Base-by-base conservation (phyloP, 2,329 filamentous ascomycete genomes). In the Fusarium secorum region DNA sequence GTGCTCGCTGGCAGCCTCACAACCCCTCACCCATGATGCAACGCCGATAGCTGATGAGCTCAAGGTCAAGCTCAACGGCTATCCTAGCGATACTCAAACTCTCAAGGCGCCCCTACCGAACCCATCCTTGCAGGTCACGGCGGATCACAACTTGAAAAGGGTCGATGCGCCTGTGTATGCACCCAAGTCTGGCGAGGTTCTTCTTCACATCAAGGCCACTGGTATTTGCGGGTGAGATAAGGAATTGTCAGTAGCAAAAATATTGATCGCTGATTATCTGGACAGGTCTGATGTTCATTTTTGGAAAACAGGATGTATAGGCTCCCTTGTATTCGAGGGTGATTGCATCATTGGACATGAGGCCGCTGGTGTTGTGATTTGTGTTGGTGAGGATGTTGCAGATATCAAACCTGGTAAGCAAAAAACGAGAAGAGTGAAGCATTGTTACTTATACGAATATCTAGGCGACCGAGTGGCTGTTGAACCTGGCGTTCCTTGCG, bases 341-440 rank as follows among this genome's bases (percentile, higher is more conserved):
- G 88, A 91, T 70, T 90, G 88, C 73, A 89, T 91, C 56, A 83
- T 91, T 48, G 89, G 90, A 26, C 90, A 91, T 68, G 89, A 92
- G 78, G 88, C 86, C 7, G 85, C 89, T 14, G 90, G 89, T 9
- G 76, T 89, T 9, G 88, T 91, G 20, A 71, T 91, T 26, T 80
- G 85, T 74, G 85, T 84, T 68, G 88, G 89, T 22, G 81, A 86
- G 54, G 86, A 83, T 28, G 88, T 91, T 18, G 81, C 79, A 14
- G 77, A 83, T 62, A 74, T 91, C 17, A 83, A 85, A 69, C 82
- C 84, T 18, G 83, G 81, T 83, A 76, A 70, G 61, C 28, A 28
- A 17, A 59, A 13, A 10, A 10, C 3, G 20, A 33, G 8, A 14
- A 5, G 6, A 36, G 7, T 10, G 20, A 32, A n/a, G 13, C 13